These are phyloP conservation scores for Apiosordaria backusii DNA, from an alignment of 495 filamentous ascomycete genomes.

Conservation along the genomic window DNA sequence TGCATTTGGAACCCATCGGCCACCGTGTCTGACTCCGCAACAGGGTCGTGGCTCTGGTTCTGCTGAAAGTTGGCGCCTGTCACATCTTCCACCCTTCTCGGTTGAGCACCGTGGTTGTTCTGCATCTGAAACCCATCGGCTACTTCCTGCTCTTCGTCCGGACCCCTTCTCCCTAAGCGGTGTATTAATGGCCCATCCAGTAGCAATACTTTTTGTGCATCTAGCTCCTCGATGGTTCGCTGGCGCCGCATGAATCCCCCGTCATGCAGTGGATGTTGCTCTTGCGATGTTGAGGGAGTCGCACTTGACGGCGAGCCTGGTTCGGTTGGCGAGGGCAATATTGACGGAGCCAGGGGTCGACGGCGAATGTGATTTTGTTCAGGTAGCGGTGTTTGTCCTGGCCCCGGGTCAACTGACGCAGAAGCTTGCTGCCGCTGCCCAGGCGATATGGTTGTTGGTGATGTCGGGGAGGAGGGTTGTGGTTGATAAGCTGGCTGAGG, in stretches of 20 bases:
- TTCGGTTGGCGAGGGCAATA: background rate
- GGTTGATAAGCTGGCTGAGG: background rate
- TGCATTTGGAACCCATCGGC: slow-evolving; percentile 2
- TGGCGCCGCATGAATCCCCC: background rate
- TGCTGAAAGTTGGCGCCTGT: background rate
- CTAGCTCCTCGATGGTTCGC: background rate
- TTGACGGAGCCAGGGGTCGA: background rate
- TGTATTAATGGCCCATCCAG: background rate
- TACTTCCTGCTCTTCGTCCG: background rate
- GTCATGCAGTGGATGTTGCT: background rate
- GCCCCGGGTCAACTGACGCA: background rate
- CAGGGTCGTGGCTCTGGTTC: background rate
- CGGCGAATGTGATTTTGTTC: background rate
- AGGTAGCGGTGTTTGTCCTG: background rate
- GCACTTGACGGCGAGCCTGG: background rate
- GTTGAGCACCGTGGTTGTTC: background rate
- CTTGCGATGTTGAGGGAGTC: background rate
- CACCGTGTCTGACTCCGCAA: background rate
- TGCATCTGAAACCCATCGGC: background rate
- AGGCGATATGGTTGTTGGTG: background rate
- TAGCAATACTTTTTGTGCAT: background rate
- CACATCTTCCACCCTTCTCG: background rate
- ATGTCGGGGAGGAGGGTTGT: background rate
- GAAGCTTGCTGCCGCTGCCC: background rate
- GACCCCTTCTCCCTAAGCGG: background rate